phyloP scores from a whole-genome alignment of 768 basidiomycete species.

The Tephrocybe sp. region DNA sequence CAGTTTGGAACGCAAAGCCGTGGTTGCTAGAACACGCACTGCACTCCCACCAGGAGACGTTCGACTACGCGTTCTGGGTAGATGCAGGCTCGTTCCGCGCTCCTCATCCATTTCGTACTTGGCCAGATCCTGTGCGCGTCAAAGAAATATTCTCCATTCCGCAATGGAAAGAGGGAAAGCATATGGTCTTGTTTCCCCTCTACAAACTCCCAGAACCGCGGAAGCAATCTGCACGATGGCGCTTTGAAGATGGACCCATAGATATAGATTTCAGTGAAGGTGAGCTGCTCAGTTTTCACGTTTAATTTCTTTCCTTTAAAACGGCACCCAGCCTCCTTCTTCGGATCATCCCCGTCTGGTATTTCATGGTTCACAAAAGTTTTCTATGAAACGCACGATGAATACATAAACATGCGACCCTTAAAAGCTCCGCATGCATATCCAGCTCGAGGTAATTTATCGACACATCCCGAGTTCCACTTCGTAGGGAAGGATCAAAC shows the following conservation, averaged over 20 bases:
- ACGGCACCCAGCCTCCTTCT: constrained; percentile 70
- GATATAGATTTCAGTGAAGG: constrained; percentile 55
- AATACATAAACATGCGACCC: constrained; percentile 43
- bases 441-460: constrained; percentile 22
- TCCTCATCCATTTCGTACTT: constrained; percentile 40
- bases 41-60: constrained; percentile 22
- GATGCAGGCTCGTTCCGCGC: constrained; percentile 55
- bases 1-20: constrained; percentile 56
- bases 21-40: constrained; percentile 47
- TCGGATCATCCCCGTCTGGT: constrained; percentile 47
- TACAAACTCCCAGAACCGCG: constrained; percentile 32
- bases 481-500: constrained; percentile 66
- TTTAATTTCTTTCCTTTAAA: not conserved
- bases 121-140: constrained; percentile 47
- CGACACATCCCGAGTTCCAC: constrained; percentile 14
- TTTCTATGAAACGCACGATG: constrained; percentile 53
- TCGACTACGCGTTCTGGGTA: constrained; percentile 58
- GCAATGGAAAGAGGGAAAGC: constrained; percentile 7
- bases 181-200: constrained; percentile 51
- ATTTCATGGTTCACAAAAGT: constrained; percentile 44
- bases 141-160: constrained; percentile 32
- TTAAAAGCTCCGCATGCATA: too few relatives aligned
- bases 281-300: constrained; percentile 20
- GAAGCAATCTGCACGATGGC: constrained; percentile 37
- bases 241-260: constrained; percentile 46